phyloP scores from a whole-genome alignment of 768 basidiomycete genomes.

The Daedalea quercina region DNA sequence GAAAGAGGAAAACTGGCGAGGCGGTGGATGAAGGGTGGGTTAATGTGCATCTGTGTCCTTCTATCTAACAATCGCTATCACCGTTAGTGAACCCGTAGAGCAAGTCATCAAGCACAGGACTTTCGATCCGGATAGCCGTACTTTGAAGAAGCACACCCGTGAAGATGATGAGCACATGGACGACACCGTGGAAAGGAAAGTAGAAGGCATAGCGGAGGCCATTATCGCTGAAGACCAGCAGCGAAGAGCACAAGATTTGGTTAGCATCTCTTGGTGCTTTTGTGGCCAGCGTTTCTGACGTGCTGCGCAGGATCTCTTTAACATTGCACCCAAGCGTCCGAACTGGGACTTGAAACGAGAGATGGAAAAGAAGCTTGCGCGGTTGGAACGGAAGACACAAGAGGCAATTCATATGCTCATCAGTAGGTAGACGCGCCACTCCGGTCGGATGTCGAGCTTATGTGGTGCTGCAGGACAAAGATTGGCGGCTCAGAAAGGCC shows the following conservation, averaged over 20 bases:
- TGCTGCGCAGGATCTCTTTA: conserved; percentile 74
- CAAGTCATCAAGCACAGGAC: conserved; percentile 67
- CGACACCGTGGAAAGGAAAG: conserved; percentile 85
- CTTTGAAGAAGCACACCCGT: conserved; percentile 57
- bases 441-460: neutral
- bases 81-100: conserved; percentile 21
- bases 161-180: conserved; percentile 45
- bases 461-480: conserved; percentile 52
- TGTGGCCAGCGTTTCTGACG: neutral
- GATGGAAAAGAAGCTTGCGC: conserved; percentile 83
- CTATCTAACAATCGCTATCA: neutral
- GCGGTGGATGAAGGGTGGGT: conserved; percentile 37
- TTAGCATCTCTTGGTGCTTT: conserved; percentile 27
- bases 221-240: conserved; percentile 87
- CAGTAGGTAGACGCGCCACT: conserved; percentile 45
- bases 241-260: conserved; percentile 81
- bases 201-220: conserved; percentile 75
- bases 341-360: conserved; percentile 97
- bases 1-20: conserved; percentile 64
- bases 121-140: conserved; percentile 86
- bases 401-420: conserved; percentile 91
- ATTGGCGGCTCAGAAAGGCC: conserved; percentile 71
- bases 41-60: neutral
- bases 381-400: conserved; percentile 86
- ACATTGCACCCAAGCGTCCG: conserved; percentile 94